Evolutionary conservation across 495 filamentous ascomycete species (phyloP), one percentile per base, ranked within the genome.

Genomic region (Neurospora tetraspora): DNA sequence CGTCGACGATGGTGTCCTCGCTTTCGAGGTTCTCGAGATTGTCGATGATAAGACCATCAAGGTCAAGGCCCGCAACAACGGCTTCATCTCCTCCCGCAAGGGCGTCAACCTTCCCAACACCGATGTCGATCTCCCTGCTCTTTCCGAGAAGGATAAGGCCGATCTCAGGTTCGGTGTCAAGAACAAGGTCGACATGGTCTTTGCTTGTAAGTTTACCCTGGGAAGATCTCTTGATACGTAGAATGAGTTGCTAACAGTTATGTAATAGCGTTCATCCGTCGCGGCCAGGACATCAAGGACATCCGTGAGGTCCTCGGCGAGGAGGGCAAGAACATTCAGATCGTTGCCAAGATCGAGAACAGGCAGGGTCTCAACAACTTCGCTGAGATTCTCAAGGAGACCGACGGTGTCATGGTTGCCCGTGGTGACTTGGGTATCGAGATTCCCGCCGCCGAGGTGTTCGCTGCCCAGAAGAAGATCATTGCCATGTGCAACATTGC

Each of bases 311-410:
- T 98, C 40, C 89, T 99, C 42, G 96, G 96, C 68, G 87, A 92
- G 77, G 93, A 94, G n/a, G 96, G 96, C 75, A 91, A 91, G 82
- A 92, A 96, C 77, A 98, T 99, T 78, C 96, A 99, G 88, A 98
- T 99, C 83, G 97, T 99, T 82, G 94, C 96, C 86, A 99, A 99
- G 90, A 97, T 99, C 77, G 96, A 99, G 88, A 99, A 99, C 86
- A 92, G 97, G 83, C 96, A 99, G 84, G 96, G 96, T 70, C 80
- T 89, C 40, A 98, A 98, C 91, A 99, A 99, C 89, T 98, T 99
- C 81, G 91, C 94, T 74, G 96, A 97, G 85, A 98, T 99, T 78
- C 89, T 99, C 53, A 88, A 91, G 80, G 92, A 94, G 86, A 98
- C 96, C 27, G 96, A 99, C 82, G 96, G 96, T 87, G 94, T 99